phyloP scores from a whole-genome alignment of 2,329 filamentous ascomycete genomes.

The Diaporthe sp. region DNA sequence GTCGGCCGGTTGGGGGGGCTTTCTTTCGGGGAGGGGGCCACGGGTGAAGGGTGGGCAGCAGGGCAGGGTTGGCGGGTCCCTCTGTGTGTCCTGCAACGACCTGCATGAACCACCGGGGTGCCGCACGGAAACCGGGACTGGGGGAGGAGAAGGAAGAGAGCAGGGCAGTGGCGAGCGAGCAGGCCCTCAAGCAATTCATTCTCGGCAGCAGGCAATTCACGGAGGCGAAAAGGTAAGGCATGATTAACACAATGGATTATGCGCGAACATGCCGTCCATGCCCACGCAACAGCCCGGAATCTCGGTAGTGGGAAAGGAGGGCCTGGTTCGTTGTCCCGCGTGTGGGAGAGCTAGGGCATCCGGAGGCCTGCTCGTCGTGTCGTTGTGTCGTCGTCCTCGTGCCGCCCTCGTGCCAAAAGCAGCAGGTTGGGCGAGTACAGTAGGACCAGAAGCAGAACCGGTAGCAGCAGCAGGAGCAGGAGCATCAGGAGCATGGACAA shows the following conservation, averaged over 20 bases:
- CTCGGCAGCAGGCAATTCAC: background rate
- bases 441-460: background rate
- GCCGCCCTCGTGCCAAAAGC: slow-evolving; percentile 4
- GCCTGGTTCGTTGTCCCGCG: background rate
- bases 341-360: background rate
- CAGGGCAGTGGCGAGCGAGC: background rate
- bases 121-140: slow-evolving; percentile 23
- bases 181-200: background rate
- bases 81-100: slow-evolving; percentile 19
- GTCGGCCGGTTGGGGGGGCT: slow-evolving; percentile 8
- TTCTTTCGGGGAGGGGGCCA: background rate
- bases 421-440: slow-evolving; percentile 11
- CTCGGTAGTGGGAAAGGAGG: background rate
- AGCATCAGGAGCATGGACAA: background rate
- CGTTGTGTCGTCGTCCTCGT: background rate
- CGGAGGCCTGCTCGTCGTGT: slow-evolving; percentile 2
- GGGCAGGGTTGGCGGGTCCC: slow-evolving; percentile 5
- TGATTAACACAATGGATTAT: slow-evolving; percentile 18
- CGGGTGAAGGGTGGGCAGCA: background rate
- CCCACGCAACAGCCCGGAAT: background rate
- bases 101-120: slow-evolving; percentile 31
- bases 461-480: background rate
- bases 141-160: background rate
- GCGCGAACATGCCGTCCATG: slow-evolving; percentile 26
- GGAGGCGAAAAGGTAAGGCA: slow-evolving; percentile 7